Evolutionary conservation across 805 yeast genomes (phyloP).

Genomic region (Wickerhamiella slavikovae): DNA sequence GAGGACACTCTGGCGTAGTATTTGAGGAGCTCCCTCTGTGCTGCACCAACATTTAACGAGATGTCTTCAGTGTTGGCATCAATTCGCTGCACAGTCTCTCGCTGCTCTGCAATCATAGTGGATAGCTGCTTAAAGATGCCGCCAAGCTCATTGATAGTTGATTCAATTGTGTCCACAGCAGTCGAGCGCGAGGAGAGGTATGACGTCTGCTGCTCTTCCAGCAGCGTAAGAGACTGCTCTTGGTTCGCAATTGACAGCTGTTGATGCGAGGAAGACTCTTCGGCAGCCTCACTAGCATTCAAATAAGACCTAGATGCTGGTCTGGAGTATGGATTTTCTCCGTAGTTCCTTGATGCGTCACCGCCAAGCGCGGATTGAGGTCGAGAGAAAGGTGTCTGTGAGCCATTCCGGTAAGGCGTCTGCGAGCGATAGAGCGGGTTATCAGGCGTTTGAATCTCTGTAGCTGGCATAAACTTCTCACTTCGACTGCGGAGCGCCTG

Average conservation of each 20-base stretch:
- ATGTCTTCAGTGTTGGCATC: slow-evolving; percentile 92
- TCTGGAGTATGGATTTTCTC: slow-evolving; percentile 12
- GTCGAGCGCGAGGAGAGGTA: slow-evolving; percentile 67
- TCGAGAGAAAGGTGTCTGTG: slow-evolving; percentile 72
- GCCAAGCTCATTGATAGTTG: slow-evolving; percentile 95
- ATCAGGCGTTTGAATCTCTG: slow-evolving; percentile 14
- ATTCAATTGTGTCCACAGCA: slow-evolving; percentile 91
- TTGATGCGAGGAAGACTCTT: slow-evolving; percentile 21
- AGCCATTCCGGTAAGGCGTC: slow-evolving; percentile 33
- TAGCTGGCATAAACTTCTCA: slow-evolving; percentile 53
- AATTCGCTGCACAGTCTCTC: slow-evolving; percentile 86
- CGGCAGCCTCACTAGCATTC: slow-evolving; percentile 15
- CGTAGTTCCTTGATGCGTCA: slow-evolving; percentile 7
- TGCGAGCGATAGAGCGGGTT: slow-evolving; percentile 18
- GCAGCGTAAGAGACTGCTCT: slow-evolving; percentile 57
- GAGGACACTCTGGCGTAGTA: slow-evolving; percentile 74
- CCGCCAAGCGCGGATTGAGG: slow-evolving; percentile 16
- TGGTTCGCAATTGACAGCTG: slow-evolving; percentile 58
- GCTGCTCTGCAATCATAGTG: slow-evolving; percentile 94
- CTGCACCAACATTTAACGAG: slow-evolving; percentile 72
- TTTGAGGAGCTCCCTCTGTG: slow-evolving; percentile 80
- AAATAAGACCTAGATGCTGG: slow-evolving; percentile 8
- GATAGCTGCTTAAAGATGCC: slow-evolving; percentile 85
- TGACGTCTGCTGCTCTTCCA: slow-evolving; percentile 61
- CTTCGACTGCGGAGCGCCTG: slow-evolving; percentile 61